These are phyloP conservation scores for Ilyonectria mors-panacis DNA, from an alignment of 2,329 filamentous ascomycete genomes.

Conservation along the genomic window DNA sequence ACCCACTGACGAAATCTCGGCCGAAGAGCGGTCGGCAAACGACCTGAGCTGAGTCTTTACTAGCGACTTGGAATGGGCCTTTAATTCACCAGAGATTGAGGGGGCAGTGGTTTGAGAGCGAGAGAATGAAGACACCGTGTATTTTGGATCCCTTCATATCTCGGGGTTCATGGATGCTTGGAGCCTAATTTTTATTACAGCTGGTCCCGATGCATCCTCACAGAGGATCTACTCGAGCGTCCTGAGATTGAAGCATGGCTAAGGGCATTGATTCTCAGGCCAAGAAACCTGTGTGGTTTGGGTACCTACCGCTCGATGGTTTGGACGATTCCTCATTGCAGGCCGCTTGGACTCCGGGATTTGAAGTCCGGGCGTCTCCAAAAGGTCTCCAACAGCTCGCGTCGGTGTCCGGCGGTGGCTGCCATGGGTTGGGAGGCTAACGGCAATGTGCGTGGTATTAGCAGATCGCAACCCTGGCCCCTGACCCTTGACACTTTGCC, in stretches of 20 bases:
- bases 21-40: slow-evolving; percentile 23
- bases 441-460: slow-evolving; percentile 32
- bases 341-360: slow-evolving; percentile 26
- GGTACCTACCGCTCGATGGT: not conserved
- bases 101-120: slow-evolving; percentile 12
- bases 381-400: slow-evolving; percentile 18
- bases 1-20: slow-evolving; percentile 20
- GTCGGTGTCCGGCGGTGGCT: slow-evolving; percentile 19
- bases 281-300: not conserved
- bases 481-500: slow-evolving; percentile 21
- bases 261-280: not conserved
- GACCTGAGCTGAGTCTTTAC: slow-evolving; percentile 13
- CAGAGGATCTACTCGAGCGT: not conserved
- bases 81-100: slow-evolving; percentile 24
- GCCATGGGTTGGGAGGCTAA: slow-evolving; percentile 29
- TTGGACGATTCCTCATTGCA: slow-evolving; percentile 1
- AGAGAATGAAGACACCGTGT: not conserved
- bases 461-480: slow-evolving; percentile 40
- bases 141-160: not conserved
- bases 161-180: not conserved
- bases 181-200: not conserved
- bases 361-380: slow-evolving; percentile 37
- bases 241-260: not conserved
- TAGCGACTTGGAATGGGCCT: slow-evolving; percentile 21
- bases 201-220: not conserved